A percentile compares a stretch with the other conserved stretches of the same genome.
Evolutionary conservation across 345 rosid species (phyloP).

Genomic region (Ailanthus altissimus): DNA sequence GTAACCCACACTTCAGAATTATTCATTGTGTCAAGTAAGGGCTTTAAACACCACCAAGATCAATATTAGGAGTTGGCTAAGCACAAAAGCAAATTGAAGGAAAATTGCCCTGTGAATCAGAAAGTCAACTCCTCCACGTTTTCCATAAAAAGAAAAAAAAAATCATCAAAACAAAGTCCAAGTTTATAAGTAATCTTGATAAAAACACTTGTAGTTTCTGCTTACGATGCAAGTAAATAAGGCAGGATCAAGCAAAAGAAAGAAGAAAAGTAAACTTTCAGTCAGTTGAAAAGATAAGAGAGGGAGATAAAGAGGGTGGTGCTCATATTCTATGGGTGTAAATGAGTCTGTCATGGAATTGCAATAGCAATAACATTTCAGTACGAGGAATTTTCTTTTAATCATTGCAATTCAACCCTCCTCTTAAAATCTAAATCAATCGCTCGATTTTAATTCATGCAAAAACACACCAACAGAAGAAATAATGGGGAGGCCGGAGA

Average conservation of each 20-base stretch:
- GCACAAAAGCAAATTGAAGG: conserved; percentile 22
- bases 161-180: no score
- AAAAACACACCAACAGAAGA: neutral
- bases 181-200: no score
- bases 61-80: conserved; percentile 24
- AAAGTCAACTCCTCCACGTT: conserved; percentile 15
- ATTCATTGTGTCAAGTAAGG: conserved; percentile 22
- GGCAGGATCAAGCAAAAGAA: neutral
- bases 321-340: conserved; percentile 64
- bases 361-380: conserved; percentile 22
- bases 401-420: conserved; percentile 23
- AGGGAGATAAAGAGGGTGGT: neutral
- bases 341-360: conserved; percentile 41
- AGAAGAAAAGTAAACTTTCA: neutral
- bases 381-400: conserved; percentile 36
- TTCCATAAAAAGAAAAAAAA: no score
- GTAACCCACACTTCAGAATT: conserved; percentile 34
- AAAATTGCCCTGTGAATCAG: conserved; percentile 23
- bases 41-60: conserved; percentile 45
- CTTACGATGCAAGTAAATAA: neutral
- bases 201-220: neutral
- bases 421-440: no score
- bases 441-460: neutral
- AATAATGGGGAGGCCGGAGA: neutral
- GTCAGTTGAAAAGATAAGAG: neutral